Evolutionary conservation across 208 protist species (phyloP).

Genomic region (Ichthyophonus hoferi): DNA sequence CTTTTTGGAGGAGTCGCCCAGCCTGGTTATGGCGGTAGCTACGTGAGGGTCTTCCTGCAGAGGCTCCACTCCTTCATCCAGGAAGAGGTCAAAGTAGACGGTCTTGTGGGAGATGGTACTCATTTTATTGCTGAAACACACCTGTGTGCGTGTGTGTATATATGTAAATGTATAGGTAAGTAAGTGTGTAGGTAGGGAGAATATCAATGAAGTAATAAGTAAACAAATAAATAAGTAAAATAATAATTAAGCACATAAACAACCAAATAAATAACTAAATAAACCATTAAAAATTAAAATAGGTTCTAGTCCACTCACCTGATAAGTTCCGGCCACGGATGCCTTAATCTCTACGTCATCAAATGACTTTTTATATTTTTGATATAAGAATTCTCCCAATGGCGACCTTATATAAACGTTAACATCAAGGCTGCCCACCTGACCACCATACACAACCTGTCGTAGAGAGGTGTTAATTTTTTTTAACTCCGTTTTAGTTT

Average conservation of each 20-base stretch:
- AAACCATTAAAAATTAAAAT: too few relatives aligned
- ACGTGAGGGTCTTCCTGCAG: neutral
- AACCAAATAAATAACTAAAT: neutral
- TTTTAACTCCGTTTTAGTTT: too few relatives aligned
- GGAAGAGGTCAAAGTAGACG: constrained; percentile 40
- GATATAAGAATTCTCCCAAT: neutral
- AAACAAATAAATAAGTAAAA: neutral
- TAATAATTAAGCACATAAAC: neutral
- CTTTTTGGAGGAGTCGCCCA: neutral
- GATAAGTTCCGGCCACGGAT: neutral
- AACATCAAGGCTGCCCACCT: constrained; percentile 25
- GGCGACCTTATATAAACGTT: neutral
- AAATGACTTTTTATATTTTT: constrained; percentile 6
- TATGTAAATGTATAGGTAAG: neutral
- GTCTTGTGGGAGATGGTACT: constrained; percentile 33
- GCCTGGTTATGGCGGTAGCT: neutral
- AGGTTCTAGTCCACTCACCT: constrained; percentile 15
- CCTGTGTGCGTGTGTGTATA: neutral
- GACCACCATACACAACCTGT: constrained; percentile 18
- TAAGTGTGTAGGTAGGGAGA: neutral
- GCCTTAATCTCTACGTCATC: constrained; percentile 1
- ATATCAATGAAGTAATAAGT: neutral
- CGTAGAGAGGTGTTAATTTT: neutral
- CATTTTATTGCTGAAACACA: constrained; percentile 43
- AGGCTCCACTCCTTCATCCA: neutral